These are phyloP conservation scores for Pilaira anomala DNA, from an alignment of 192 early-diverging fungal species.

Conservation along the genomic window DNA sequence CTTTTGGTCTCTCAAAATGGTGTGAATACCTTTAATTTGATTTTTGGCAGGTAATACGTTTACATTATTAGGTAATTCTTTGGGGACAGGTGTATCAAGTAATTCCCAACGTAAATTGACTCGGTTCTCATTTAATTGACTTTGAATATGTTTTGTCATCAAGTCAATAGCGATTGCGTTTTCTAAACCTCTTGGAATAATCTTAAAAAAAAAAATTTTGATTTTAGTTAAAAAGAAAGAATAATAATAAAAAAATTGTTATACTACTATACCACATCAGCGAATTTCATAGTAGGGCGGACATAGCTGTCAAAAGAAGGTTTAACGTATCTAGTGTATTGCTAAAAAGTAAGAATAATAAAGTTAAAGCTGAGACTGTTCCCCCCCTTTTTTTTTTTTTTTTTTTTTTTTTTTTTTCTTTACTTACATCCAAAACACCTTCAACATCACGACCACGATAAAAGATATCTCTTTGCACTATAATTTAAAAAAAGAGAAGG, in stretches of 20 bases:
- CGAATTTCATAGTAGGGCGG: conserved; percentile 87
- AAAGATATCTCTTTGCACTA: conserved; percentile 87
- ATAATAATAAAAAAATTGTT: too few species aligned
- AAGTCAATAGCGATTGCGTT: conserved; percentile 90
- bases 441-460: conserved; percentile 85
- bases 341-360: conserved; percentile 36
- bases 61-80: conserved; percentile 43
- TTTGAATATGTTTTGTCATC: conserved; percentile 84
- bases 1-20: conserved; percentile 70
- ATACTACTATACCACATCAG: conserved; percentile 88
- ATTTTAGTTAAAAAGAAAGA: too few species aligned
- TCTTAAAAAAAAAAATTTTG: too few species aligned
- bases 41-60: conserved; percentile 49
- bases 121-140: conserved; percentile 75
- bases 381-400: not conserved
- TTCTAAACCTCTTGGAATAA: conserved; percentile 88
- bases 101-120: conserved; percentile 55
- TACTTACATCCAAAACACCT: conserved; percentile 69
- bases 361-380: not conserved
- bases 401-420: too few species aligned
- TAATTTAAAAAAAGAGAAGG: too few species aligned
- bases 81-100: conserved; percentile 35
- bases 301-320: conserved; percentile 91
- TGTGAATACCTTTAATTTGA: conserved; percentile 73
- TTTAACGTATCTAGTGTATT: conserved; percentile 93